Percentiles rank a stretch among this genome's conserved stretches.
Conservation (phyloP, 2,329 filamentous ascomycete genomes). For the Calonectria montana region DNA sequence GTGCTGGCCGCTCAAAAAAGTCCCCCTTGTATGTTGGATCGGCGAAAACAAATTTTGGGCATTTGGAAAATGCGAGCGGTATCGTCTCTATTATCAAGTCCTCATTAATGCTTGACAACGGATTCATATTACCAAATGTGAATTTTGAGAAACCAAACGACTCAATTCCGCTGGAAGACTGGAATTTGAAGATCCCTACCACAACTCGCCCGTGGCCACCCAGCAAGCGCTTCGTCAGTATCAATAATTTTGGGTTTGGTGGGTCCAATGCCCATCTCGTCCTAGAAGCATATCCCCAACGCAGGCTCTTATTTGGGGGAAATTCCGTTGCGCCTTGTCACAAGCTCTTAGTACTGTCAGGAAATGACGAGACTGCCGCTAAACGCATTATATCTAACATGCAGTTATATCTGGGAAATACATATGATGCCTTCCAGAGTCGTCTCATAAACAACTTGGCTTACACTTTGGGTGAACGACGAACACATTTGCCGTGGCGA, state of each 20-base stretch:
- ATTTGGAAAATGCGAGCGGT: slow-evolving; percentile 63
- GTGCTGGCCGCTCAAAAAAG: slow-evolving; percentile 48
- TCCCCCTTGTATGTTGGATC: slow-evolving; percentile 58
- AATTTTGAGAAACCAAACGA: slow-evolving; percentile 62
- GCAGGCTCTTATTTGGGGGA: slow-evolving; percentile 13
- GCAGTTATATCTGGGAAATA: slow-evolving; percentile 53
- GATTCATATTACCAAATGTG: slow-evolving; percentile 61
- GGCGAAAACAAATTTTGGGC: slow-evolving; percentile 64
- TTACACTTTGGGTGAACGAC: slow-evolving; percentile 59
- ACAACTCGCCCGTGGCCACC: slow-evolving; percentile 57
- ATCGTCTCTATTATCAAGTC: slow-evolving; percentile 64
- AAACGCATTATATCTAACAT: slow-evolving; percentile 45
- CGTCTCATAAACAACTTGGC: slow-evolving; percentile 58
- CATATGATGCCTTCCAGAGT: slow-evolving; percentile 55
- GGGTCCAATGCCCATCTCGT: slow-evolving; percentile 59
- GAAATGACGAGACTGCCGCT: slow-evolving; percentile 50
- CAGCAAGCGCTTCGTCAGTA: slow-evolving; percentile 61
- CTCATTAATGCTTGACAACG: slow-evolving; percentile 61
- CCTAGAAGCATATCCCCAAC: slow-evolving; percentile 38
- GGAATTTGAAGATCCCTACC: slow-evolving; percentile 60
- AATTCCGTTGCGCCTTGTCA: slow-evolving; percentile 26
- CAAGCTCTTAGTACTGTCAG: slow-evolving; percentile 57
- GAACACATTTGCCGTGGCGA: slow-evolving; percentile 57
- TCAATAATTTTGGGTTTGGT: slow-evolving; percentile 62
- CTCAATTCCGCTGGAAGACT: slow-evolving; percentile 60